Evolutionary conservation across 2,329 filamentous ascomycete genomes (phyloP), one percentile per base, ranked within the genome.

Genomic region (Raffaelea albimanens): DNA sequence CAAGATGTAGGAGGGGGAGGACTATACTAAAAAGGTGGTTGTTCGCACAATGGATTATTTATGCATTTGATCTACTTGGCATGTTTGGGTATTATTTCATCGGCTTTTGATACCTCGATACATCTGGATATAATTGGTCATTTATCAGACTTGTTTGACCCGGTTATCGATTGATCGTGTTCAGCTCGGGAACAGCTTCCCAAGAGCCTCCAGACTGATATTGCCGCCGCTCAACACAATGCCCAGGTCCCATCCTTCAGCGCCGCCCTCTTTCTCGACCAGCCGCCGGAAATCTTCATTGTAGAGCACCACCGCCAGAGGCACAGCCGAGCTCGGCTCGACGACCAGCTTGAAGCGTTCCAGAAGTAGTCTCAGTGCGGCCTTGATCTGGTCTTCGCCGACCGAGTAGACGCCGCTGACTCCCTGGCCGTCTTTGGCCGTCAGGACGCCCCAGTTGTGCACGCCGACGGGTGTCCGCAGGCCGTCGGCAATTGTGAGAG

Each of bases 301-400:
- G 55, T 80, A 96, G 55, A 97, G 67, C 45, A 82, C 83, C 8
- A 87, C 85, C 0, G 91, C 93, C 50, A 97, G 63, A 1, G 81
- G 79, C n/a, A 96, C 90, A 2, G 83, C 88, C 0, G 85, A 80
- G 64, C 84, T 90, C 20, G 91, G 91, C 72, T 97, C 91, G 13
- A 96, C 81, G 20, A 96, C 80, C 42, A 95, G 68, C 77, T 97
- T 96, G 73, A 93, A 80, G 49, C 90, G 70, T 75, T 97, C 91
- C 52, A 90, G 68, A 31, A 95, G 83, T 52, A 97, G 65, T 52
- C 76, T 68, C 76, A 95, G 75, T 13, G 90, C 85, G 20, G 70
- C 73, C 58, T 76, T 75, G 62, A 97, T 96, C 71, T 95, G 80
- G 47, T 83, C 81, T 64, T 97, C 91, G 1, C 73, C 80, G 1